Conservation (phyloP, 2,329 filamentous ascomycete species). For the Teratosphaeria pseudoeucalypti region DNA sequence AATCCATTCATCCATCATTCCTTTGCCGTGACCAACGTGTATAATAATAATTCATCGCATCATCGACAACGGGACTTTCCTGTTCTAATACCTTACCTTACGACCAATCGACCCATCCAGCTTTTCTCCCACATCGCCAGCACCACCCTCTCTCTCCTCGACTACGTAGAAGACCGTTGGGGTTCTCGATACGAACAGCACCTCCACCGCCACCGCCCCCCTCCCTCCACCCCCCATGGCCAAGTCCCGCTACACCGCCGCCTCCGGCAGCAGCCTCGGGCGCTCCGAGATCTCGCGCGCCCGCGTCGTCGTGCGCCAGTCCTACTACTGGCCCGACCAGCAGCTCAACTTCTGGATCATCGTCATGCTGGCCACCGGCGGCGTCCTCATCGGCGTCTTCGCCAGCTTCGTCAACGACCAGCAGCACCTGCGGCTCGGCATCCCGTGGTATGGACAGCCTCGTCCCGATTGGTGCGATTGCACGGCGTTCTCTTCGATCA, state of each 20-base stretch:
- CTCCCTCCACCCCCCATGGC: background rate
- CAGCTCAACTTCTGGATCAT: slow-evolving; percentile 57
- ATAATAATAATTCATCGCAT: too few species aligned
- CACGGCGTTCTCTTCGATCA: background rate
- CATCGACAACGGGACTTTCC: too few species aligned
- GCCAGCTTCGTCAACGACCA: slow-evolving; percentile 51
- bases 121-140: background rate
- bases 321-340: slow-evolving; percentile 55
- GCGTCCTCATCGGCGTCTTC: slow-evolving; percentile 50
- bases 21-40: background rate
- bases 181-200: too few species aligned
- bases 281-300: slow-evolving; percentile 14
- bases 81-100: too few species aligned
- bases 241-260: background rate
- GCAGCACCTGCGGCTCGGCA: slow-evolving; percentile 42
- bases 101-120: background rate
- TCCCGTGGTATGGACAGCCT: slow-evolving; percentile 45
- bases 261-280: slow-evolving; percentile 16
- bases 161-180: too few species aligned
- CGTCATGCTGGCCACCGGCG: slow-evolving; percentile 48
- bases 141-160: too few species aligned
- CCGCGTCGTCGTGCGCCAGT: slow-evolving; percentile 35
- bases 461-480: background rate
- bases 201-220: background rate
- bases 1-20: background rate